Evolutionary conservation across 208 protist genomes (phyloP).

Genomic region (Leishmania mexicana): DNA sequence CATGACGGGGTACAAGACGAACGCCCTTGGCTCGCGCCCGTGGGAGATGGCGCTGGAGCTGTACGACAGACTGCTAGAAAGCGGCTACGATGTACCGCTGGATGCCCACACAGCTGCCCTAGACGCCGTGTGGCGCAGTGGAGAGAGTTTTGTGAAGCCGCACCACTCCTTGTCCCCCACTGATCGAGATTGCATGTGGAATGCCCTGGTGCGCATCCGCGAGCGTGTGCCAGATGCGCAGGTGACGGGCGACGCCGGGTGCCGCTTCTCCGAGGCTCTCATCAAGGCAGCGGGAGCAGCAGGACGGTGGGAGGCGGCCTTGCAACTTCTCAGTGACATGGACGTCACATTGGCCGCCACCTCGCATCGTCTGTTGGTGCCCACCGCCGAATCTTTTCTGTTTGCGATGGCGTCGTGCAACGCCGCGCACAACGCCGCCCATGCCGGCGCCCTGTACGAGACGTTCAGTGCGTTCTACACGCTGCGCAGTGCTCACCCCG

Average conservation of each 20-base stretch:
- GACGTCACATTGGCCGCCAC: constrained; percentile 39
- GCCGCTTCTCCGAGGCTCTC: constrained; percentile 72
- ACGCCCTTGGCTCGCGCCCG: constrained; percentile 68
- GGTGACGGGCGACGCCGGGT: constrained; percentile 73
- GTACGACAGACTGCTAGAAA: constrained; percentile 44
- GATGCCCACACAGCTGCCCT: constrained; percentile 73
- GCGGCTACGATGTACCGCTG: constrained; percentile 60
- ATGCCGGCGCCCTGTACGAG: constrained; percentile 53
- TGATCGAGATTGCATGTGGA: constrained; percentile 40
- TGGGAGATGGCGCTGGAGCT: constrained; percentile 62
- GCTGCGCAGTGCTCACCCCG: constrained; percentile 63
- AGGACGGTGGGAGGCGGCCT: constrained; percentile 54
- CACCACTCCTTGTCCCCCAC: constrained; percentile 24
- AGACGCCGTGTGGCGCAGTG: constrained; percentile 83
- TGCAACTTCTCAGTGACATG: constrained; percentile 54
- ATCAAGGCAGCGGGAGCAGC: constrained; percentile 63
- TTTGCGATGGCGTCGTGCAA: constrained; percentile 77
- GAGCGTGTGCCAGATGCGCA: constrained; percentile 31
- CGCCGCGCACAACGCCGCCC: constrained; percentile 47
- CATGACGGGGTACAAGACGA: constrained; percentile 78
- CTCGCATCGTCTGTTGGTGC: constrained; percentile 66
- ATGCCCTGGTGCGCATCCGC: constrained; percentile 33
- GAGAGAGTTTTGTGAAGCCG: constrained; percentile 57
- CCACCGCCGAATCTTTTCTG: constrained; percentile 71
- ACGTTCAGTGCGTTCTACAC: constrained; percentile 47